Conservation (phyloP, 768 basidiomycete genomes). For the Tulasnella sp. region DNA sequence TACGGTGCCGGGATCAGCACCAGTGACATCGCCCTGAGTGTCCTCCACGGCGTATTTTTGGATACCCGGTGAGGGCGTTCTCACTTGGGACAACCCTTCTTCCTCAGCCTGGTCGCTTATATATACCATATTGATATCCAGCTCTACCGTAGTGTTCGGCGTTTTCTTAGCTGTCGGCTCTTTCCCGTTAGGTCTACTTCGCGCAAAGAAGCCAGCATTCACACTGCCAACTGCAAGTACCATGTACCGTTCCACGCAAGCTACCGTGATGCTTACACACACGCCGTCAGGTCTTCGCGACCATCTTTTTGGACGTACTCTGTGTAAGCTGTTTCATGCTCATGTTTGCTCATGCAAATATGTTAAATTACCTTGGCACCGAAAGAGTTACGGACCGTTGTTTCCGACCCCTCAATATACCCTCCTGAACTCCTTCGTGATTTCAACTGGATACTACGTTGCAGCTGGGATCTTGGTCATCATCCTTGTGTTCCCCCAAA, state of each 20-base stretch:
- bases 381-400: slow-evolving; percentile 7
- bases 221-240: neutral
- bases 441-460: slow-evolving; percentile 9
- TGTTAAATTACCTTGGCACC: no score
- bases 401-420: slow-evolving; percentile 10
- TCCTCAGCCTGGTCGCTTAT: neutral
- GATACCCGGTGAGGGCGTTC: neutral
- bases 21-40: neutral
- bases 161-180: slow-evolving; percentile 1
- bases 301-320: slow-evolving; percentile 9
- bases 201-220: slow-evolving; percentile 1
- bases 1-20: neutral
- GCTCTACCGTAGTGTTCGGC: slow-evolving; percentile 4
- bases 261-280: neutral
- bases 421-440: slow-evolving; percentile 10
- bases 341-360: no score
- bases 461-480: neutral
- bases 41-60: slow-evolving; percentile 4
- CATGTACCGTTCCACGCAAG: neutral
- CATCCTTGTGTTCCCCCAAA: slow-evolving; percentile 6
- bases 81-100: neutral
- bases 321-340: neutral
- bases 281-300: slow-evolving; percentile 4
- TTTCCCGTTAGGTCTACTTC: neutral
- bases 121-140: no score